Conservation (phyloP, 2,329 filamentous ascomycete genomes). For the Apiospora kogelbergensis region DNA sequence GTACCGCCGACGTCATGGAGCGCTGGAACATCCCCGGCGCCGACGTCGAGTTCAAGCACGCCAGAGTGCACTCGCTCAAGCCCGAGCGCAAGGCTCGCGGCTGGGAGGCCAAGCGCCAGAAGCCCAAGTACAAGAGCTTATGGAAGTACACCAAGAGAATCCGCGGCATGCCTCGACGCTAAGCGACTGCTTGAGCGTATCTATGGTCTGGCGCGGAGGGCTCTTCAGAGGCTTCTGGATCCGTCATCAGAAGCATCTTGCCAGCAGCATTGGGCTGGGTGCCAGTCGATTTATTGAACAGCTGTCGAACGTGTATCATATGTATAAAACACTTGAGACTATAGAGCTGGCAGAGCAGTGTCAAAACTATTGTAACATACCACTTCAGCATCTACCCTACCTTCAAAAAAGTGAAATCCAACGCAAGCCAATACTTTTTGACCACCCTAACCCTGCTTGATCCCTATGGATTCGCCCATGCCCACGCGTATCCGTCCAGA, state of each 20-base stretch:
- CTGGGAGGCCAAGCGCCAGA: slow-evolving; percentile 66
- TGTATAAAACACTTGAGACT: slow-evolving; percentile 14
- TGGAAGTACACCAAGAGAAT: slow-evolving; percentile 67
- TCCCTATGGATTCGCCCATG: too few relatives aligned
- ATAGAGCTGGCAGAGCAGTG: slow-evolving; percentile 11
- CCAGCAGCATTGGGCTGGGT: background rate
- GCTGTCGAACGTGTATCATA: slow-evolving; percentile 14
- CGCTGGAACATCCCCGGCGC: slow-evolving; percentile 71
- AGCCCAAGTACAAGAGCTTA: slow-evolving; percentile 63
- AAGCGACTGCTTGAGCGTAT: background rate
- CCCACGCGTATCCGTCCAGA: too few relatives aligned
- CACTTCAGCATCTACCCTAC: background rate
- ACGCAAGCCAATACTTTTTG: too few relatives aligned
- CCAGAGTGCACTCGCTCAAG: slow-evolving; percentile 70
- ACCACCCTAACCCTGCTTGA: background rate
- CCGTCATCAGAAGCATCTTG: background rate
- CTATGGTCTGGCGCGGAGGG: background rate
- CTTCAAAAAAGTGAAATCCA: background rate
- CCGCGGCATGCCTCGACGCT: slow-evolving; percentile 21
- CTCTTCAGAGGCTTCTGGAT: background rate
- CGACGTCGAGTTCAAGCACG: slow-evolving; percentile 81
- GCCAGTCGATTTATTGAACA: background rate
- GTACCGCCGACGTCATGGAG: slow-evolving; percentile 86
- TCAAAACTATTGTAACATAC: slow-evolving; percentile 9
- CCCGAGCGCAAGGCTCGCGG: slow-evolving; percentile 59